A percentile compares a stretch with the other conserved stretches of the same genome.
Evolutionary conservation across 2,329 filamentous ascomycete genomes (phyloP).

Genomic region (Podosphaera fusca): DNA sequence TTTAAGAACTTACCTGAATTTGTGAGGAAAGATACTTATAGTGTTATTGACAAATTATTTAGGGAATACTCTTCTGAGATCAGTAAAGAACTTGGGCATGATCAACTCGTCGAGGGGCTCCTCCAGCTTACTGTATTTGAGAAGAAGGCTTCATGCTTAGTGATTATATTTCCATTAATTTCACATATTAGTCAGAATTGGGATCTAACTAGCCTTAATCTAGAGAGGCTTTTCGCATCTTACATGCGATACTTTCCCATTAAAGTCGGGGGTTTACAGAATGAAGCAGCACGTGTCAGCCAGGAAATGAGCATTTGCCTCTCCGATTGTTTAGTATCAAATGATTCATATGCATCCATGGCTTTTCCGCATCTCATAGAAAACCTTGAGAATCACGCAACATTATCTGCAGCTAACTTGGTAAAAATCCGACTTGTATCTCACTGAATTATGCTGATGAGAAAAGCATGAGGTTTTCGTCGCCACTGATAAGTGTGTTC

Average conservation of each 20-base stretch:
- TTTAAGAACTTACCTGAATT: slow-evolving; percentile 7
- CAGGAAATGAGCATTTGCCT: slow-evolving; percentile 7
- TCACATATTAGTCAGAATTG: slow-evolving; percentile 8
- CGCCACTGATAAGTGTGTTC: slow-evolving; percentile 7
- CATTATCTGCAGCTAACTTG: slow-evolving; percentile 13
- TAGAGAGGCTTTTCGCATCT: slow-evolving; percentile 9
- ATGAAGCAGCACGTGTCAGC: slow-evolving; percentile 5
- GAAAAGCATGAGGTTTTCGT: slow-evolving; percentile 11
- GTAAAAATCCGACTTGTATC: slow-evolving; percentile 5
- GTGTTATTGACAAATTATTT: slow-evolving; percentile 8
- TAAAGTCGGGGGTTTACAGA: slow-evolving; percentile 6
- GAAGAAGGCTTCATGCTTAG: slow-evolving; percentile 12
- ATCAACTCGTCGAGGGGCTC: slow-evolving; percentile 8
- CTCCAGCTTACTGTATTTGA: slow-evolving; percentile 10
- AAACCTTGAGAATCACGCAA: slow-evolving; percentile 9
- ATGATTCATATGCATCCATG: slow-evolving; percentile 9
- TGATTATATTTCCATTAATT: slow-evolving; percentile 10
- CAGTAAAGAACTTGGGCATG: slow-evolving; percentile 5
- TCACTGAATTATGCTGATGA: slow-evolving; percentile 5
- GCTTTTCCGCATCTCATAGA: slow-evolving; percentile 10
- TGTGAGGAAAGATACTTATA: slow-evolving; percentile 8
- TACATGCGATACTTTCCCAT: slow-evolving; percentile 15
- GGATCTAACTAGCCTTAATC: slow-evolving; percentile 4
- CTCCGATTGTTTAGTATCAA: slow-evolving; percentile 13
- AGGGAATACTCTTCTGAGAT: slow-evolving; percentile 5